Base-by-base conservation (phyloP, 176 grass and related monocot species). In the Zizania latifolia region DNA sequence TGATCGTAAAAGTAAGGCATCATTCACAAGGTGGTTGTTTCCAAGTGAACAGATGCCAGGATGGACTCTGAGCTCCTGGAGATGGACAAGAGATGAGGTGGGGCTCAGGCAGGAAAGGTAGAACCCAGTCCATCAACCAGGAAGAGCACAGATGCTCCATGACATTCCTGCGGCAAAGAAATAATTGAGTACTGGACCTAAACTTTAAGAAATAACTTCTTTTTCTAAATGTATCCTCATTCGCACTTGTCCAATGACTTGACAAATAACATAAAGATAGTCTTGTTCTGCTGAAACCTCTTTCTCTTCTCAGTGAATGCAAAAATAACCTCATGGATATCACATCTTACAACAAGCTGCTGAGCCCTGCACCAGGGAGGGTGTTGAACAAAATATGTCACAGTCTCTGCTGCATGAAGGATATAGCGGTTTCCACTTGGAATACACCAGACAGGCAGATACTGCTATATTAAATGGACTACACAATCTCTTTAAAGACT, bases 81-180 rank as follows among this genome's bases (percentile, higher is more conserved):
- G 78, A 87, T 90, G 83, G 76, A 92, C 78, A 89, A 82, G 82
- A 83, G 78, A 90, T 90, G 83, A 86, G 85, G n/a, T 72, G 73
- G 87, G 89, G 82, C 89, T 81, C 78, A 44, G 89, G 92, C 80
- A 88, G 89, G 82, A 94, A 87, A 91, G 95, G 85, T 86, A 82
- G 82, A 85, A 82, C 79, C 79, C 87, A 89, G 67, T 85, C 73
- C 95, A 97, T 97, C 90, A 92, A 83, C 89, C 86, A 94, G 92
- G 89, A 86, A 68, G 83, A 88, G 86, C 86, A 92, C 82, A 79
- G 68, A 51, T 82, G 81, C 70, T 93, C 78, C 84, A 80, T 70
- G 73, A 81, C 76, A 87, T 92, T n/a, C 95, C 95, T 92, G 92
- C 95, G 89, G 70, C 92, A 99, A 99, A 99, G 91, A 94, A 99